A percentile compares a stretch with the other conserved stretches of the same genome.
Evolutionary conservation across 225 moss, liverwort and hornwort species (phyloP).

Genomic region (Anthoceros angustus): DNA sequence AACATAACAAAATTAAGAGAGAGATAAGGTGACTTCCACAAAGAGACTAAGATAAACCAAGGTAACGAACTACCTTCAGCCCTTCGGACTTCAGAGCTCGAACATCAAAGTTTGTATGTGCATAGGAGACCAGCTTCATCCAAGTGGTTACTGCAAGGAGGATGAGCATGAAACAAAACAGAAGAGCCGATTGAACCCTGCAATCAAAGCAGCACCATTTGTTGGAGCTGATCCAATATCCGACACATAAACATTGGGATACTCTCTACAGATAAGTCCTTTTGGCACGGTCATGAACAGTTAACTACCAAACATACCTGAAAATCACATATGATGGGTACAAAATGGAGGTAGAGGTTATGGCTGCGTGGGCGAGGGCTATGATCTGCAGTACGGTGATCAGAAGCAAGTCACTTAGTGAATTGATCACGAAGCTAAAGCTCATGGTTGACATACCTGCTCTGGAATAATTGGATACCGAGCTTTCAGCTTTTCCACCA

Average conservation of each 20-base stretch:
- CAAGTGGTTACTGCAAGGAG: constrained; percentile 45
- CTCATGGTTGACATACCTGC: neutral
- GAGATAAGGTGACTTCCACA: too few species aligned
- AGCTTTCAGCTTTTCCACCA: constrained; percentile 58
- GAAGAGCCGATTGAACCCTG: constrained; percentile 61
- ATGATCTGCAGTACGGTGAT: constrained; percentile 25
- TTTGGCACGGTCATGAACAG: too few species aligned
- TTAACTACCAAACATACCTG: constrained; percentile 8
- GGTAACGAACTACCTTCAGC: constrained; percentile 23
- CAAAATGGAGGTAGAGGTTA: constrained; percentile 45
- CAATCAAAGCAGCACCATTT: constrained; percentile 4
- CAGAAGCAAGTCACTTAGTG: too few species aligned
- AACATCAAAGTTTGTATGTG: constrained; percentile 50
- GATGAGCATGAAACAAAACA: constrained; percentile 44
- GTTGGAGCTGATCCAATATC: too few species aligned
- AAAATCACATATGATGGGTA: constrained; percentile 83
- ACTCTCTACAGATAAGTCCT: too few species aligned
- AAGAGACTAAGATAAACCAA: too few species aligned
- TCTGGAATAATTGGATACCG: constrained; percentile 11
- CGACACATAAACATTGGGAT: too few species aligned
- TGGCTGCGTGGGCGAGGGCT: constrained; percentile 39
- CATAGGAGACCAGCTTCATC: constrained; percentile 81
- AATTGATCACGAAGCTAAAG: too few species aligned
- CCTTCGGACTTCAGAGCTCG: constrained; percentile 35
- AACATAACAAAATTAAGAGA: too few species aligned